phyloP scores from a whole-genome alignment of 2,329 filamentous ascomycete species.

The Metarhizium brunneum region DNA sequence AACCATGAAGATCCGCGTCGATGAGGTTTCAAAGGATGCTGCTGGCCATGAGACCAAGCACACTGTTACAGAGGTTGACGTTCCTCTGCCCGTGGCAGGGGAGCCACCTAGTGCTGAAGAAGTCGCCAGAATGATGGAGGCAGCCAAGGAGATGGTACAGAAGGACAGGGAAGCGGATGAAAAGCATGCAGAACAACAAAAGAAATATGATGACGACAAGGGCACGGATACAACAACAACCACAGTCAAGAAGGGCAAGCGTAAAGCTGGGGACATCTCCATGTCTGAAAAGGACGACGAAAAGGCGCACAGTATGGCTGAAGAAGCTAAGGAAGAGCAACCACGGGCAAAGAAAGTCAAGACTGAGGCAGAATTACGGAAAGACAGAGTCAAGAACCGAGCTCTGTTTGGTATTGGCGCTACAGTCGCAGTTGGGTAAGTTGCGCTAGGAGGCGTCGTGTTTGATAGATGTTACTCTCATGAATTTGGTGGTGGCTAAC shows the following conservation, averaged over 20 bases:
- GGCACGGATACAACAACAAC: conserved; percentile 18
- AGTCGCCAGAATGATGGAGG: conserved; percentile 72
- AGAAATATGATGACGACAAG: conserved; percentile 29
- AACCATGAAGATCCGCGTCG: conserved; percentile 61
- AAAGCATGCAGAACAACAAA: conserved; percentile 29
- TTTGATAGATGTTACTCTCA: neutral
- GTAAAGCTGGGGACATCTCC: conserved; percentile 64
- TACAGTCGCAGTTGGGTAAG: conserved; percentile 85
- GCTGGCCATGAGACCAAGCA: conserved; percentile 57
- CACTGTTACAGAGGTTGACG: conserved; percentile 66
- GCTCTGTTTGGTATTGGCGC: conserved; percentile 80
- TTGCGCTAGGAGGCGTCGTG: conserved; percentile 17
- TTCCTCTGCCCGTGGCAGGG: conserved; percentile 50
- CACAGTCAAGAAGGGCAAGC: conserved; percentile 48
- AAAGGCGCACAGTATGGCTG: conserved; percentile 26
- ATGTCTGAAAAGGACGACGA: conserved; percentile 48
- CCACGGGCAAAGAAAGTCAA: conserved; percentile 65
- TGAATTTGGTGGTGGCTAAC: neutral
- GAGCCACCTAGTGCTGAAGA: conserved; percentile 69
- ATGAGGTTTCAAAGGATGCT: conserved; percentile 45
- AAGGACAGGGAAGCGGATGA: conserved; percentile 43
- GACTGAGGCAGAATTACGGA: conserved; percentile 72
- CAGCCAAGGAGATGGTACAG: conserved; percentile 82
- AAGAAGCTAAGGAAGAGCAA: conserved; percentile 28
- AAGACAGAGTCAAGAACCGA: conserved; percentile 77